Conservation (phyloP, 257 asterid species). For the Lithospermum erythrorhizon region DNA sequence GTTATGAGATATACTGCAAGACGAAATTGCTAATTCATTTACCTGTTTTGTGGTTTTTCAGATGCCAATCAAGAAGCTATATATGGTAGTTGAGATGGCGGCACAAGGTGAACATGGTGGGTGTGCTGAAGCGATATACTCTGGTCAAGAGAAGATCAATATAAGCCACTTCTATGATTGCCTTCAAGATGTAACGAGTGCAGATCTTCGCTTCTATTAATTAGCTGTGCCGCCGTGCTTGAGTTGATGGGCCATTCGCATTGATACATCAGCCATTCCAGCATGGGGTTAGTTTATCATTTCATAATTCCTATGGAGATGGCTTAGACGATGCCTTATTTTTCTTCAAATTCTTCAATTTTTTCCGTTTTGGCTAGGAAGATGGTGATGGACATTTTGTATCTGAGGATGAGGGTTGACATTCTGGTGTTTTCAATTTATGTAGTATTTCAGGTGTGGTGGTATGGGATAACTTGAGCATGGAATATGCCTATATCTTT, state of each 20-base stretch:
- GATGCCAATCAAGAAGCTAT: slow-evolving; percentile 91
- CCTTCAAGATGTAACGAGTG: slow-evolving; percentile 38
- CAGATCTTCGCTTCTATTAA: slow-evolving; percentile 18
- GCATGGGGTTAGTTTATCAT: neutral
- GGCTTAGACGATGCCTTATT: neutral
- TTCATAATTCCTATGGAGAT: too few relatives aligned
- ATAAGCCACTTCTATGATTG: slow-evolving; percentile 68
- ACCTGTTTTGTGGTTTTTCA: slow-evolving; percentile 8
- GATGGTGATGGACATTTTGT: neutral
- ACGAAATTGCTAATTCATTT: neutral
- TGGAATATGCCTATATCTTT: too few relatives aligned
- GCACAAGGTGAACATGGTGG: slow-evolving; percentile 95
- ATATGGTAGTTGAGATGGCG: slow-evolving; percentile 89
- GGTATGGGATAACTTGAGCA: too few relatives aligned
- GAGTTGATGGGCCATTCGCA: neutral
- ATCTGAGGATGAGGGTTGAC: too few relatives aligned
- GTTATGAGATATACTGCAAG: neutral
- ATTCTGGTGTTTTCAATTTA: too few relatives aligned
- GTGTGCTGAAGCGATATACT: slow-evolving; percentile 63
- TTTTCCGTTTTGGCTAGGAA: too few relatives aligned
- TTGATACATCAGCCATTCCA: neutral
- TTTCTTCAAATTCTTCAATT: neutral
- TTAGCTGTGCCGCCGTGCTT: neutral
- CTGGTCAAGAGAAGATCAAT: slow-evolving; percentile 70
- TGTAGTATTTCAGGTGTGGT: too few relatives aligned